Evolutionary conservation across 768 basidiomycete species (phyloP), one percentile per base, ranked within the genome.

Genomic region (Termitomyces sp.): DNA sequence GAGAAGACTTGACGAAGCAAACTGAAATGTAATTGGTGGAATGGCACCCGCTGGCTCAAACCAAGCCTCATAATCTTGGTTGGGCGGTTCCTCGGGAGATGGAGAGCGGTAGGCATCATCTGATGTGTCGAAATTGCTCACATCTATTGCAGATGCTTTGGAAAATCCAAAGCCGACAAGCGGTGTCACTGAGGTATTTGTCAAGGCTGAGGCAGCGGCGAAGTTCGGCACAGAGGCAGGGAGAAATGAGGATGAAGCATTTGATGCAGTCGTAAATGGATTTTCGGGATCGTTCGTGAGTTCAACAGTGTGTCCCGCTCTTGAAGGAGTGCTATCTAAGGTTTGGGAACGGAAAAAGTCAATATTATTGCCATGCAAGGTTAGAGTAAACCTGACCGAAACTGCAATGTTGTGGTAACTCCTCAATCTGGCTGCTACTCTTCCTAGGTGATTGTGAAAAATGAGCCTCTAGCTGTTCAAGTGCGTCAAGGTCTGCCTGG

Each of bases 391-490:
- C 46, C 60, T 56, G 60, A 64, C 60, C 54, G 50, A 50, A 50
- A 50, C 43, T 38, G 18, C 28, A 14, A 20, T 23, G 49, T 36
- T 55, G 60, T 36, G 30, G 26, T 46, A 46, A 47, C 12, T 13
- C 57, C 46, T 40, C 40, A 40, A 43, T 20, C 33, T 59, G 55
- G 28, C 56, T 59, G 30, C 54, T 57, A 32, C 26, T 53, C 33
- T 60, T 61, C 26, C 36, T 32, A 10, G 64, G 50, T 36, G 61
- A 60, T 44, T 63, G 64, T 7, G 60, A 64, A 2, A 50, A 23
- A 18, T 82, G 82, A 5, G 81, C 72, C 32, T 86, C 80, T 12
- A 85, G 67, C 40, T 73, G 74, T 66, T 86, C 84, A 48, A 84
- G 79, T 4, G 81, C 84, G 38, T 73, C 72, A 12, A 88, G 67